These are phyloP conservation scores for Micractinium sp. DNA, from an alignment of 139 green algal genomes.

Conservation along the genomic window DNA sequence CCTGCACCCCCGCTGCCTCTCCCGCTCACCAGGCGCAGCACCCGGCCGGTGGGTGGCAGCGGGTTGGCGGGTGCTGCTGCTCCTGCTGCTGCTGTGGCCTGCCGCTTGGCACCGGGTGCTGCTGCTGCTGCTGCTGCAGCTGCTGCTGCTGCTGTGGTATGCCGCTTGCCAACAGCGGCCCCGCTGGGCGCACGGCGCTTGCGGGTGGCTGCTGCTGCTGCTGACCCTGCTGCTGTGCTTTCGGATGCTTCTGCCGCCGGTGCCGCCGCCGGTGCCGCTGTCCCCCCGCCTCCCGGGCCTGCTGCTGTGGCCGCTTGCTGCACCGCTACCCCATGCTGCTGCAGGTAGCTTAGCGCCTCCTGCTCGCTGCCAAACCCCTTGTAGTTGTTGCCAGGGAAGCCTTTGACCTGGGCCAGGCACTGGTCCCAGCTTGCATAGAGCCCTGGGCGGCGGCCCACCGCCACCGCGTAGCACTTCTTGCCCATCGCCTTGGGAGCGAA, in stretches of 20 bases:
- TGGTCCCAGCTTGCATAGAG: constrained; percentile 50
- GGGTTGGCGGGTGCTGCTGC: neutral
- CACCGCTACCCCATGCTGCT: neutral
- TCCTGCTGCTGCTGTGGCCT: neutral
- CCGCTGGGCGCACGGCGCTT: neutral
- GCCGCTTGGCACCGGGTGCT: neutral
- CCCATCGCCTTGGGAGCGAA: neutral
- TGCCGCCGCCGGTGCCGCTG: neutral
- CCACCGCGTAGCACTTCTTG: constrained; percentile 30
- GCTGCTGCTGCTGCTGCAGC: neutral
- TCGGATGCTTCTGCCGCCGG: neutral
- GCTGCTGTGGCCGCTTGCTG: neutral
- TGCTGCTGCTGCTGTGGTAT: neutral
- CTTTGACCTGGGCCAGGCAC: constrained; percentile 28
- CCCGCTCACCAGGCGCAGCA: constrained; percentile 17
- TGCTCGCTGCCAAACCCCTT: constrained; percentile 39
- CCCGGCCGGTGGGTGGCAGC: neutral
- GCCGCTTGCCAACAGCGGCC: neutral
- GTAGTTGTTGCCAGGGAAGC: constrained; percentile 22
- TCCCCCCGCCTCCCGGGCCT: neutral
- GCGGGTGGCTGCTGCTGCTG: neutral
- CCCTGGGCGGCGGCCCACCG: constrained; percentile 33
- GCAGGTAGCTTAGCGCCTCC: constrained; percentile 37
- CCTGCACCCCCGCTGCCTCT: neutral
- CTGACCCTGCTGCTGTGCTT: neutral